Evolutionary conservation across 2,329 filamentous ascomycete species (phyloP), one percentile per base, ranked within the genome.

Genomic region (Fusarium gaditjirri): DNA sequence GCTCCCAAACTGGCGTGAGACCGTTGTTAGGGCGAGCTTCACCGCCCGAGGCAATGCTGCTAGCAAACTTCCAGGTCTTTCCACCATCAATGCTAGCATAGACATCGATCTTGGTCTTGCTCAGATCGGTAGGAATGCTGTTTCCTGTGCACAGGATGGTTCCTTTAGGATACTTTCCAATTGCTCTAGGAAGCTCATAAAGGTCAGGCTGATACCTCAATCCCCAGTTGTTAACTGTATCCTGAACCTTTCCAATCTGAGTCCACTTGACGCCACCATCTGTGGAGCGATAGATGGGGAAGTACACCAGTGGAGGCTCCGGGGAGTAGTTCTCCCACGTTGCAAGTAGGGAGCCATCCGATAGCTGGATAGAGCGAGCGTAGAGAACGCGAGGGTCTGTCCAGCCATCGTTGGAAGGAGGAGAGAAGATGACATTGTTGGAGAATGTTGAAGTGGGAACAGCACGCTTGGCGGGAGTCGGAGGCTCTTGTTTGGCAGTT

Each of bases 1-100:
- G 92, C 79, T 94, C 92, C 92, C 92, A 94, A n/a, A 94, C 89
- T 1, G 91, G 90, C 0, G 90, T 91, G 43, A 89, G 78, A 4
- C 89, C 91, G 75, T 93, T 92, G 75, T 88, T 86, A 6, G 91
- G 87, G 1, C 83, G 75, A 7, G 91, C 90, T 49, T 85, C 84
- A 19, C 90, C 90, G 35, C 91, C 92, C 2, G 83, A 81, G 1
- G 91, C 91, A 49, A 93, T 87, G 71, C 89, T 86, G 62, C 87
- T 90, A 57, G 93, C 86, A 72, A 93, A 93, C 31, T 87, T 81
- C 92, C 91, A 94, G 2, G 86, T 90, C 47, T 80, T 75, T 11
- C 91, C 92, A 43, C 83, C 81, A 76, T 94, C 90, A 12, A 78
- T 82, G 44, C 87, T 90, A 13, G 89, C 81, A 80, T 91, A 94